A percentile compares a stretch with the other conserved stretches of the same genome.
Conservation (phyloP, 352 stramenopile species). For the Globisporangium yorkense region DNA sequence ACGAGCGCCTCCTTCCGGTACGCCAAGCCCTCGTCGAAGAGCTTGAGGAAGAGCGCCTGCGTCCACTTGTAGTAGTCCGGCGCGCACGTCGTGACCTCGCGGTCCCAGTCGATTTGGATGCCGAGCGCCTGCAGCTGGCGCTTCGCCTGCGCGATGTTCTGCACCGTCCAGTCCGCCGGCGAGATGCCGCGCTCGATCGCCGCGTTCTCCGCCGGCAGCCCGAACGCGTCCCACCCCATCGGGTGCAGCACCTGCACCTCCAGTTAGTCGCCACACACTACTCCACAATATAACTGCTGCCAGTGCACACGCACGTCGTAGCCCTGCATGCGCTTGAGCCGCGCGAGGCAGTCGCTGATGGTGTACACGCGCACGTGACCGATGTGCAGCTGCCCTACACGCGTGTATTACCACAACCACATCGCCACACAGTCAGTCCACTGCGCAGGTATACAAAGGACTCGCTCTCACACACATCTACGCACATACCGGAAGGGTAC, state of each 20-base stretch:
- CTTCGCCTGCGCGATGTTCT: slow-evolving; percentile 98
- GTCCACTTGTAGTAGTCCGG: slow-evolving; percentile 99
- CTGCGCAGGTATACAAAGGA: neutral
- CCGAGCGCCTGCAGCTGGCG: slow-evolving; percentile 94
- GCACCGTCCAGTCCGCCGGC: slow-evolving; percentile 92
- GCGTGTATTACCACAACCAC: neutral
- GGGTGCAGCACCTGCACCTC: slow-evolving; percentile 91
- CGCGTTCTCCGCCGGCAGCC: slow-evolving; percentile 99
- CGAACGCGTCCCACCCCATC: slow-evolving; percentile 99
- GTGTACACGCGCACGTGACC: slow-evolving; percentile 99
- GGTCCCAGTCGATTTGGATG: slow-evolving; percentile 97
- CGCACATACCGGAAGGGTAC: slow-evolving; percentile 91
- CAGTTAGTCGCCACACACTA: neutral
- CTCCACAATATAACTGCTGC: neutral
- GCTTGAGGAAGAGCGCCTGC: slow-evolving; percentile 99
- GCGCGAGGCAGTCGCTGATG: slow-evolving; percentile 97
- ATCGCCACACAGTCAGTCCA: neutral
- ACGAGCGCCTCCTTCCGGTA: slow-evolving; percentile 96
- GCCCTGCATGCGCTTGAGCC: slow-evolving; percentile 96
- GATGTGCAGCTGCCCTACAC: slow-evolving; percentile 92
- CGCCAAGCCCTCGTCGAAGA: slow-evolving; percentile 95
- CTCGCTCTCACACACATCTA: neutral
- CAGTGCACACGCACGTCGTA: slow-evolving; percentile 65
- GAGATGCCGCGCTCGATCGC: slow-evolving; percentile 97
- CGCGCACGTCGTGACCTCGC: slow-evolving; percentile 96